Percentiles rank a stretch among this genome's conserved stretches.
phyloP scores from a whole-genome alignment of 805 yeast genomes.

The Nakazawaea wyomingensis region DNA sequence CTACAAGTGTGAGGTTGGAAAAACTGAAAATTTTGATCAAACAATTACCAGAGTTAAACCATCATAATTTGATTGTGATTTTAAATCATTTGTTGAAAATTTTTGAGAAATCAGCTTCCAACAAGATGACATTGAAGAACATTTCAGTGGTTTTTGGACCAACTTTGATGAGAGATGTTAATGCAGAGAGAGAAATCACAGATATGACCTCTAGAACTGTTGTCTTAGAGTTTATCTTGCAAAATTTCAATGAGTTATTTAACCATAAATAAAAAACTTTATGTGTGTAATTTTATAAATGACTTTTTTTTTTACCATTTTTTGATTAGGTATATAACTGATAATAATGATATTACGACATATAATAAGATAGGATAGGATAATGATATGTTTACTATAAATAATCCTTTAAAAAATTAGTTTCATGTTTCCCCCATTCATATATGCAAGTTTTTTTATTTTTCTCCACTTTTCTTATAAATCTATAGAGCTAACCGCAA shows the following conservation, averaged over 20 bases:
- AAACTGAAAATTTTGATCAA: conserved; percentile 41
- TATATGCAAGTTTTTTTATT: no score
- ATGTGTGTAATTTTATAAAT: no score
- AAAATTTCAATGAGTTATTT: conserved; percentile 38
- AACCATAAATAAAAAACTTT: conserved; percentile 4
- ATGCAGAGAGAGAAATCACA: conserved; percentile 74
- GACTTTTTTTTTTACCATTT: no score
- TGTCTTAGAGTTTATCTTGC: conserved; percentile 67
- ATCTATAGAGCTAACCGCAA: no score
- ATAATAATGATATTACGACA: no score
- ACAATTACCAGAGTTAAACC: conserved; percentile 65
- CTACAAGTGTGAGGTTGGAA: conserved; percentile 22
- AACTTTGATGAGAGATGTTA: conserved; percentile 72
- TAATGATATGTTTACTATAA: no score
- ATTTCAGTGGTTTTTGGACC: conserved; percentile 94
- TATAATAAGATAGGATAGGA: no score
- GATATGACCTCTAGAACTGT: conserved; percentile 82
- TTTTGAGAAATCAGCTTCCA: conserved; percentile 43
- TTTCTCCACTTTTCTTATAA: no score
- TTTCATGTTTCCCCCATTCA: no score
- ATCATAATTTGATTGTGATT: conserved; percentile 47
- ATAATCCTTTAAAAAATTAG: no score
- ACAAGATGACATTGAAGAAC: conserved; percentile 81
- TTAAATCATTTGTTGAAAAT: conserved; percentile 63
- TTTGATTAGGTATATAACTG: no score